Base-by-base conservation (phyloP, 345 rosid genomes). In the Trapa incisa region DNA sequence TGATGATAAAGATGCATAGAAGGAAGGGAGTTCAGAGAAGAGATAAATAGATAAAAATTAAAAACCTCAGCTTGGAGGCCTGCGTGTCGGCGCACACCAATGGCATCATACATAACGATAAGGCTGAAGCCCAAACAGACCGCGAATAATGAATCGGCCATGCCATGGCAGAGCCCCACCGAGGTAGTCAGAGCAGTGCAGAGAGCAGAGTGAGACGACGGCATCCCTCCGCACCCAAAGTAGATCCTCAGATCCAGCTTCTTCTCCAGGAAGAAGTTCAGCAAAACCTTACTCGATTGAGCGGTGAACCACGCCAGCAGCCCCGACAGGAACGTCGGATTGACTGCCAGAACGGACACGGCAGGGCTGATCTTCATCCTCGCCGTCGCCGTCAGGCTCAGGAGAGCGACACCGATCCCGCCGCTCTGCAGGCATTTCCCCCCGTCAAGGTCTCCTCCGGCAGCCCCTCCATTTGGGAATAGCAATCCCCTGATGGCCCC, bases 61-160 rank as follows among this genome's bases (percentile, higher is more conserved):
- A 43, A 78, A 75, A 89, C 98, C 98, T 87, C 81, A 77, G 98
- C 98, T 78, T 92, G 98, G 91, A 89, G 86, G 65, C 98, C 98
- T 22, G 96, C 98, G 74, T 92, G 98, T 29, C 98, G 89, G 72
- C 98, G 79, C 50, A 92, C 96, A 16, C 98, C 98, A n/a, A 89
- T 89, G 0, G 98, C 96, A 74, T 92, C 98, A 72, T 92, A 92
- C 96, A 92, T 92, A 8, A 92, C 98, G 67, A 92, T 89, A 76
- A 83, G 85, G 65, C 93, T 89, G 77, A 92, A 92, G 73, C 98
- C 93, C 77, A 92, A 77, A 73, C 98, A 86, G 75, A 92, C 98
- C 8, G 98, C 96, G 77, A 92, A 92, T 32, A 92, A 74, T 0
- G 96, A 92, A 73, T 92, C 98, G 3, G 96, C 85, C 5, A 84